phyloP scores from a whole-genome alignment of 1,284 basidiomycete genomes.

The Ceratorhiza oryzae-sativae region DNA sequence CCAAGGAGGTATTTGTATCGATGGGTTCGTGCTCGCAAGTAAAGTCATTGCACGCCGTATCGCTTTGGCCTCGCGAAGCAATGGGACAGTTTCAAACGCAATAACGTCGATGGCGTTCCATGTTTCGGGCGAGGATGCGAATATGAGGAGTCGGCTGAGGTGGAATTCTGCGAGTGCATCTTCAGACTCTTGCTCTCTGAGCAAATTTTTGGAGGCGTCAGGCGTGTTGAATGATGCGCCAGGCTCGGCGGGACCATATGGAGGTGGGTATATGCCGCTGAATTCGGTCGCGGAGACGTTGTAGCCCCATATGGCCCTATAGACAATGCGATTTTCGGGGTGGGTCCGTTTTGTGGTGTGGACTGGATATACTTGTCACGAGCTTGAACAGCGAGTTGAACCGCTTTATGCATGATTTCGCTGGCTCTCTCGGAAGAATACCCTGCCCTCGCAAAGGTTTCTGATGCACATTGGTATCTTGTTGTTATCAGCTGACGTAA shows the following conservation, averaged over 20 bases:
- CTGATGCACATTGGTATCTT: conserved; percentile 70
- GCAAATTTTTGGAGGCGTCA: conserved; percentile 52
- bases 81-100: conserved; percentile 82
- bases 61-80: conserved; percentile 68
- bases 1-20: conserved; percentile 63
- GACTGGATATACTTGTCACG: conserved; percentile 50
- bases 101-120: conserved; percentile 70
- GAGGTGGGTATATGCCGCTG: conserved; percentile 74
- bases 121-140: conserved; percentile 56
- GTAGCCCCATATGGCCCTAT: conserved; percentile 79
- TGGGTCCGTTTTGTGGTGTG: conserved; percentile 30
- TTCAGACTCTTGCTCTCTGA: conserved; percentile 42
- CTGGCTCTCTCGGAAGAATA: conserved; percentile 57
- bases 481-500: not conserved
- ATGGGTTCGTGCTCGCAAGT: conserved; percentile 48
- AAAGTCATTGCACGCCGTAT: conserved; percentile 66
- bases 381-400: conserved; percentile 62
- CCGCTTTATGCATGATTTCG: conserved; percentile 62
- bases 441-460: conserved; percentile 63
- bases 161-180: conserved; percentile 71
- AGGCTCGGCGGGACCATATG: conserved; percentile 64
- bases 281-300: conserved; percentile 73
- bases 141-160: conserved; percentile 65
- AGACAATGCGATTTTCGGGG: conserved; percentile 66
- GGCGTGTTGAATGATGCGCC: conserved; percentile 36